A percentile compares a stretch with the other conserved stretches of the same genome.
phyloP scores from a whole-genome alignment of 73 alveolate genomes.

The Vitrella brassicaformis region DNA sequence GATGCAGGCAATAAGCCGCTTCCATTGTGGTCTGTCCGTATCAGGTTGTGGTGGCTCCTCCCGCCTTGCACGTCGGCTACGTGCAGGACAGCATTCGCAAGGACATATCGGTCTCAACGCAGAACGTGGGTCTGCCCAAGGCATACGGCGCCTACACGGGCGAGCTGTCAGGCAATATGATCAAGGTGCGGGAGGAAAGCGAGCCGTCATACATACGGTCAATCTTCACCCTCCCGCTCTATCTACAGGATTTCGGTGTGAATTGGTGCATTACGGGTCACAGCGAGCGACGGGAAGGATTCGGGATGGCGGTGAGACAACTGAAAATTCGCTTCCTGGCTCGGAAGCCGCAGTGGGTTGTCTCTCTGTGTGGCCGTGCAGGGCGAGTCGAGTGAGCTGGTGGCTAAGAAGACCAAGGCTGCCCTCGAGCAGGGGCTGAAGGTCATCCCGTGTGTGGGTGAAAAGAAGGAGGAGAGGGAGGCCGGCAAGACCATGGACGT shows the following conservation, averaged over 20 bases:
- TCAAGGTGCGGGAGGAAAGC: conserved; percentile 3
- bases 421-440: conserved; percentile 40
- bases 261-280: conserved; percentile 67
- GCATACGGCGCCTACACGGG: conserved; percentile 67
- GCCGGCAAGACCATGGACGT: conserved; percentile 37
- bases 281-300: conserved; percentile 57
- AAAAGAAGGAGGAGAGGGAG: background rate
- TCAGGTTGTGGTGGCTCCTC: conserved; percentile 48
- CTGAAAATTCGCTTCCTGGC: no score
- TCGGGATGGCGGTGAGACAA: background rate
- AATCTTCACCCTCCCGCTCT: no score
- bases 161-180: conserved; percentile 49
- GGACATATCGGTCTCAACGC: conserved; percentile 39
- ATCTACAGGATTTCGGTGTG: conserved; percentile 50
- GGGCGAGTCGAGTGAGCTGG: conserved; percentile 41
- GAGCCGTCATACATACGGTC: no score
- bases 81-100: conserved; percentile 18
- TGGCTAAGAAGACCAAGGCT: conserved; percentile 23
- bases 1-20: no score
- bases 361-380: no score
- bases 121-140: conserved; percentile 41
- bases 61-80: conserved; percentile 25
- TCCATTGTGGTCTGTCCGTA: no score
- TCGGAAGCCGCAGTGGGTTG: no score
- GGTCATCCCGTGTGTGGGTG: conserved; percentile 19